phyloP scores from a whole-genome alignment of 495 filamentous ascomycete species.

The Penicillium taxi region DNA sequence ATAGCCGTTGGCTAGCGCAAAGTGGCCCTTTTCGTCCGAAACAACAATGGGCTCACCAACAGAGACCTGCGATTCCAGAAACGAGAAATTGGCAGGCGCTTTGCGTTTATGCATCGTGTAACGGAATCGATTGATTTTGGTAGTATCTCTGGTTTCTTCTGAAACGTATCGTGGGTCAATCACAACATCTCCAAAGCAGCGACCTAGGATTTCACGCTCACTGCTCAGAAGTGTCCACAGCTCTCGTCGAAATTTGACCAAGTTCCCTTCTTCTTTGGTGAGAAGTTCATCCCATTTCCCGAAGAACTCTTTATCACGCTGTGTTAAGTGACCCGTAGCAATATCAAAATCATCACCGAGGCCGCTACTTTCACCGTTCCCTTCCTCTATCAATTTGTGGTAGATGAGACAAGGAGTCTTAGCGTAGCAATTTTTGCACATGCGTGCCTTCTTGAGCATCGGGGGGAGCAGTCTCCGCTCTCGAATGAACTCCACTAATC shows the following conservation, averaged over 20 bases:
- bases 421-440: constrained; percentile 80
- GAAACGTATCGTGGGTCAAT: constrained; percentile 68
- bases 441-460: constrained; percentile 70
- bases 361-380: constrained; percentile 70
- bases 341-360: constrained; percentile 69
- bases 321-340: constrained; percentile 63
- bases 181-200: constrained; percentile 66
- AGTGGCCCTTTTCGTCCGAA: constrained; percentile 93
- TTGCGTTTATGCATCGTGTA: constrained; percentile 74
- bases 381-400: constrained; percentile 82
- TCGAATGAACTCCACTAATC: constrained; percentile 74
- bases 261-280: constrained; percentile 87
- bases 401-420: constrained; percentile 86
- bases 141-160: constrained; percentile 54
- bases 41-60: constrained; percentile 88
- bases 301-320: constrained; percentile 72
- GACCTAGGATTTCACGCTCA: constrained; percentile 78
- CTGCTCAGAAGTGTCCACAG: constrained; percentile 91
- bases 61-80: constrained; percentile 82
- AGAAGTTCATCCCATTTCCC: constrained; percentile 88
- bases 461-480: constrained; percentile 71
- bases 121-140: constrained; percentile 82
- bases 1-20: constrained; percentile 86
- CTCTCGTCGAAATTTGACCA: constrained; percentile 74
- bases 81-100: constrained; percentile 55